A percentile compares a stretch with the other conserved stretches of the same genome.
phyloP scores from a whole-genome alignment of 805 yeast genomes.

The Saccharomyces kudriavzevii region DNA sequence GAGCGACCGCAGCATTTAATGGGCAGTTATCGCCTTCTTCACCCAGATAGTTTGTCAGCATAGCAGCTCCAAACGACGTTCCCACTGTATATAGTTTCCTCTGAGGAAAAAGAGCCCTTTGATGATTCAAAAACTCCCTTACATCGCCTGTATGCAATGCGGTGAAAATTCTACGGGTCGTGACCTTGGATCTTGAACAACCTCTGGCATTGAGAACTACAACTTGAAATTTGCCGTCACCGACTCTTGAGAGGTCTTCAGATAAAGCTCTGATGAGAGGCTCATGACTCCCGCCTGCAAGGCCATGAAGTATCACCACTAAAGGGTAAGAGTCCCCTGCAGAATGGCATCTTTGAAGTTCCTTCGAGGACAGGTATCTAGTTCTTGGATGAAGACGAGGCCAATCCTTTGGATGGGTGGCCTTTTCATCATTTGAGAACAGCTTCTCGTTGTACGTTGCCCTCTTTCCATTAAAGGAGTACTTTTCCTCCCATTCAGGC shows the following conservation, averaged over 20 bases:
- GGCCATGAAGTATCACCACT: slow-evolving; percentile 56
- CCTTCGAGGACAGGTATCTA: slow-evolving; percentile 44
- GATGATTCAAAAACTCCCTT: slow-evolving; percentile 44
- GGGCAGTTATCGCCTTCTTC: slow-evolving; percentile 47
- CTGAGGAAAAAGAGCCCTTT: slow-evolving; percentile 45
- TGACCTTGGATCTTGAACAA: slow-evolving; percentile 62
- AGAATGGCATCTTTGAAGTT: slow-evolving; percentile 32
- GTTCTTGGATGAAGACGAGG: slow-evolving; percentile 62
- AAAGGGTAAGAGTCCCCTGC: slow-evolving; percentile 40
- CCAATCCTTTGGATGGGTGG: slow-evolving; percentile 42
- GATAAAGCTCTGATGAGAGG: slow-evolving; percentile 54
- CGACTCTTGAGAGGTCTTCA: slow-evolving; percentile 33
- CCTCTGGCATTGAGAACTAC: slow-evolving; percentile 63
- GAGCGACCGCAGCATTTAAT: slow-evolving; percentile 47
- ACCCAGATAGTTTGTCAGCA: slow-evolving; percentile 59
- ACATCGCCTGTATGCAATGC: slow-evolving; percentile 65
- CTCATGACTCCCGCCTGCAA: slow-evolving; percentile 74
- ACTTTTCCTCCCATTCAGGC: slow-evolving; percentile 17
- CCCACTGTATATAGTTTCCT: slow-evolving; percentile 58
- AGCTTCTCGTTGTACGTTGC: slow-evolving; percentile 17
- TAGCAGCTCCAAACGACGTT: slow-evolving; percentile 63
- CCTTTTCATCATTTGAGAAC: slow-evolving; percentile 25
- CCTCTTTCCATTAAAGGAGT: slow-evolving; percentile 6
- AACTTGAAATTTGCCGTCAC: slow-evolving; percentile 42
- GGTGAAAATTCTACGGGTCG: slow-evolving; percentile 57